phyloP scores from a whole-genome alignment of 306 rosid species.

The Purshia tridentata region DNA sequence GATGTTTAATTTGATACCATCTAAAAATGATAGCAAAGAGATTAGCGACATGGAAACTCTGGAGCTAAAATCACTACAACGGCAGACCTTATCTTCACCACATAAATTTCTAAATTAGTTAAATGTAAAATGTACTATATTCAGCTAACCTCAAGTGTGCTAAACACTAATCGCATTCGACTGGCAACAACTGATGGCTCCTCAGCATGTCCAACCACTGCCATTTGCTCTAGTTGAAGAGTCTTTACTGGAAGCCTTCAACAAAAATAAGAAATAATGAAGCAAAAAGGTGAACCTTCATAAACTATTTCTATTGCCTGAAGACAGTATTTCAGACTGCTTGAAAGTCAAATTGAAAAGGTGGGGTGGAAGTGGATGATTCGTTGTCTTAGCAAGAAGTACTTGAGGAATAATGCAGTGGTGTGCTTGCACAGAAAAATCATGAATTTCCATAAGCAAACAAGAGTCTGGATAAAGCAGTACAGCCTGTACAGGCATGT shows the following conservation, averaged over 20 bases:
- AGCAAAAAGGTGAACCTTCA: not conserved
- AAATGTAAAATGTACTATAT: not conserved
- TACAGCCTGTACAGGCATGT: not conserved
- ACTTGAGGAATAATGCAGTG: not conserved
- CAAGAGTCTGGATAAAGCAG: not conserved
- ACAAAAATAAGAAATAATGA: conserved; percentile 17
- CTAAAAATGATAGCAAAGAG: not conserved
- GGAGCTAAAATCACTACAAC: not conserved
- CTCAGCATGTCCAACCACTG: conserved; percentile 85
- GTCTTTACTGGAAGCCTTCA: conserved; percentile 97
- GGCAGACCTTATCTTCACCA: not conserved
- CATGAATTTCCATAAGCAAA: not conserved
- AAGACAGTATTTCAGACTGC: not conserved
- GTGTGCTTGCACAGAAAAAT: not conserved
- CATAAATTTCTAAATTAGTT: not conserved
- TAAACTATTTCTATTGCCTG: not conserved
- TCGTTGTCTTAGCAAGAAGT: not conserved
- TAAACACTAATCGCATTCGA: conserved; percentile 81
- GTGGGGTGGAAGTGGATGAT: not conserved
- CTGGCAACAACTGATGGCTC: conserved; percentile 90
- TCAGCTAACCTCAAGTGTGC: conserved; percentile 86
- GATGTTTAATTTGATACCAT: not conserved
- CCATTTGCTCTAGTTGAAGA: conserved; percentile 94
- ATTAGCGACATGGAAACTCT: not conserved
- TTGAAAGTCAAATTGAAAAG: not conserved